Conservation (phyloP, 176 grass and related monocot genomes). For the Raddia guianensis region DNA sequence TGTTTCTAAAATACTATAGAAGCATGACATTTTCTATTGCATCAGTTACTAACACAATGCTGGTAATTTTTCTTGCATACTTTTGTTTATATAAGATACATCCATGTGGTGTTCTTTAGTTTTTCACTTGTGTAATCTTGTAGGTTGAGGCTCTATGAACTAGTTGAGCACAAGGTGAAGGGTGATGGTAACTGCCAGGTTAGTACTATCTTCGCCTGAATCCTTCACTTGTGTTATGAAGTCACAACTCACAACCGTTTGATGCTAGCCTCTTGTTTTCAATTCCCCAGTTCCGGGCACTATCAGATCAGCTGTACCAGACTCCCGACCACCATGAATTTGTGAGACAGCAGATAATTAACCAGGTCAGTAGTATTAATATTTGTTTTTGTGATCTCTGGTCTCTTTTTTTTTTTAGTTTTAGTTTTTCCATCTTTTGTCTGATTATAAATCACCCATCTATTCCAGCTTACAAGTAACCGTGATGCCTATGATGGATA, state of each 20-base stretch:
- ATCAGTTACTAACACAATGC: background rate
- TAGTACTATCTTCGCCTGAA: slow-evolving; percentile 9
- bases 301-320: slow-evolving; percentile 96
- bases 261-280: slow-evolving; percentile 22
- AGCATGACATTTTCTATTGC: background rate
- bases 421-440: slow-evolving; percentile 20
- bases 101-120: slow-evolving; percentile 18
- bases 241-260: slow-evolving; percentile 19
- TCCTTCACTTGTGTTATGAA: slow-evolving; percentile 1
- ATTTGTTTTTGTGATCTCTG: background rate
- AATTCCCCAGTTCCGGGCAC: slow-evolving; percentile 79
- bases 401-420: slow-evolving; percentile 1
- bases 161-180: slow-evolving; percentile 85
- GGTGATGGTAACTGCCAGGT: slow-evolving; percentile 99
- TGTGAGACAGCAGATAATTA: slow-evolving; percentile 85
- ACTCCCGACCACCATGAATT: slow-evolving; percentile 88
- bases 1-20: slow-evolving; percentile 2
- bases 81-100: background rate
- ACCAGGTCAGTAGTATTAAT: slow-evolving; percentile 46
- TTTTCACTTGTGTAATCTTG: slow-evolving; percentile 20
- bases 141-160: slow-evolving; percentile 88
- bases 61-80: background rate
- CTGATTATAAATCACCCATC: slow-evolving; percentile 38
- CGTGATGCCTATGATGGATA: slow-evolving; percentile 87
- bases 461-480: slow-evolving; percentile 76